Percentiles rank a stretch among this genome's conserved stretches.
These are phyloP conservation scores for Racocetra persica DNA, from an alignment of 371 early-diverging fungal species.

Conservation along the genomic window DNA sequence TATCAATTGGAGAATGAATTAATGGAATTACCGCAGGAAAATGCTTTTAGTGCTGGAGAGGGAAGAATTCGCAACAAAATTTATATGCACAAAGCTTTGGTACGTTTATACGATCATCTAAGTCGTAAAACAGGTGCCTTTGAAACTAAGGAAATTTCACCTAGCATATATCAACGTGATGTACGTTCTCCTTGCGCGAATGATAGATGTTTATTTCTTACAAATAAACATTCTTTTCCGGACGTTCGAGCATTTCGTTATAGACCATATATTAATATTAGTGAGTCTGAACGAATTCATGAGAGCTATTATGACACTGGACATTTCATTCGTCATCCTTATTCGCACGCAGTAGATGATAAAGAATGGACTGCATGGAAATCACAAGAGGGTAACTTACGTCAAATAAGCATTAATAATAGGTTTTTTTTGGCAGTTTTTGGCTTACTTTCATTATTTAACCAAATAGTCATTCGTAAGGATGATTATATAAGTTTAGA, in stretches of 20 bases:
- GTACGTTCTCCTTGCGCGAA: conserved; percentile 59
- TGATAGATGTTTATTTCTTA: conserved; percentile 66
- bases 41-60: conserved; percentile 53
- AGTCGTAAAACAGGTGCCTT: conserved; percentile 48
- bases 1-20: conserved; percentile 60
- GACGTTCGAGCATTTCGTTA: conserved; percentile 60
- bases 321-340: conserved; percentile 53
- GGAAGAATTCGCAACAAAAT: conserved; percentile 54
- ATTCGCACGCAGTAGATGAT: conserved; percentile 63
- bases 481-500: conserved; percentile 73
- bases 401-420: too few species aligned
- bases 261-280: conserved; percentile 57
- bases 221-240: conserved; percentile 62
- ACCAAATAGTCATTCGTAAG: conserved; percentile 40
- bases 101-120: conserved; percentile 54
- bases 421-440: neutral
- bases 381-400: conserved; percentile 48
- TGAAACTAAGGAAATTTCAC: conserved; percentile 53
- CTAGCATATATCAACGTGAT: conserved; percentile 53
- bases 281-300: conserved; percentile 56
- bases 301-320: conserved; percentile 54
- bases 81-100: conserved; percentile 57
- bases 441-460: conserved; percentile 9
- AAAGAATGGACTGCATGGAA: conserved; percentile 57
- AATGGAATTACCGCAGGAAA: conserved; percentile 50